Conservation (phyloP, 352 stramenopile species). For the Phytopythium aichiense region DNA sequence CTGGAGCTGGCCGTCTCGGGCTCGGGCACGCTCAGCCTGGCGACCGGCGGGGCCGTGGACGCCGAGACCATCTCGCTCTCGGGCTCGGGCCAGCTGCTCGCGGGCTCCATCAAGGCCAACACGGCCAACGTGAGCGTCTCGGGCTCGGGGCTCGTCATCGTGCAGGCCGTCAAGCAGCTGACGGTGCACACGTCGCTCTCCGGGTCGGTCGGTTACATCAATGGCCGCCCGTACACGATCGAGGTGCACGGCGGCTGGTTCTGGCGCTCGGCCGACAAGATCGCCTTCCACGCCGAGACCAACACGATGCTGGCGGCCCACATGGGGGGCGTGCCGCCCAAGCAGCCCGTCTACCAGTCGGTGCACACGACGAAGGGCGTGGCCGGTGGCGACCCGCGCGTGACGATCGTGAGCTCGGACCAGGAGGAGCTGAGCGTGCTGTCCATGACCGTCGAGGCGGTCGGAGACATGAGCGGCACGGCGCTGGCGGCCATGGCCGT, state of each 20-base stretch:
- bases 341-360: slow-evolving; percentile 24
- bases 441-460: neutral
- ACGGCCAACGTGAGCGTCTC: slow-evolving; percentile 38
- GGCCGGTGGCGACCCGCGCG: slow-evolving; percentile 30
- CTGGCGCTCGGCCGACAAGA: slow-evolving; percentile 36
- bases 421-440: neutral
- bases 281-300: slow-evolving; percentile 29
- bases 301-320: slow-evolving; percentile 40
- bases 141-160: slow-evolving; percentile 38
- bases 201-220: slow-evolving; percentile 51
- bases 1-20: slow-evolving; percentile 35
- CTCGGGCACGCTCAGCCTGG: slow-evolving; percentile 37
- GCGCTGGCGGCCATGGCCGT: slow-evolving; percentile 9
- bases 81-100: slow-evolving; percentile 40
- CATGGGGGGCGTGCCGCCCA: slow-evolving; percentile 15
- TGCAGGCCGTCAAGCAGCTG: slow-evolving; percentile 45
- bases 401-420: slow-evolving; percentile 16
- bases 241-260: slow-evolving; percentile 55
- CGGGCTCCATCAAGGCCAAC: slow-evolving; percentile 37
- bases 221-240: slow-evolving; percentile 24
- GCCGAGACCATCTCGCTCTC: slow-evolving; percentile 46
- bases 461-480: neutral
- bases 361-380: slow-evolving; percentile 20
- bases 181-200: slow-evolving; percentile 45
- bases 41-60: slow-evolving; percentile 29